These are phyloP conservation scores for Kurtzmaniella cleridarum DNA, from an alignment of 805 yeast genomes.

Conservation along the genomic window DNA sequence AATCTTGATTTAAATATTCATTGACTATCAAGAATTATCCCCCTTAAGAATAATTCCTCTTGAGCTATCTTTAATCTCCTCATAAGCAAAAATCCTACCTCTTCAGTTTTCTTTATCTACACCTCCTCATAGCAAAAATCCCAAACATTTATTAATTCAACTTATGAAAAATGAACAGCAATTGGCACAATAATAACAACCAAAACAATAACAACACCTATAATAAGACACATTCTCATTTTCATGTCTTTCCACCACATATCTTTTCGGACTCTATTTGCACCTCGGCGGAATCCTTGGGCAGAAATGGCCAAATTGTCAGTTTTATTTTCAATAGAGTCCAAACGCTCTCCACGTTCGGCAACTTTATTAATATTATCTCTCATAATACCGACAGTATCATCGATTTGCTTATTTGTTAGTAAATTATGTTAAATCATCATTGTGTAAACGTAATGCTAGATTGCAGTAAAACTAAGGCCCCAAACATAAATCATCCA, in stretches of 20 bases:
- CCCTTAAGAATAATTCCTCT: too few species aligned
- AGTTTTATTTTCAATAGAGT: conserved; percentile 87
- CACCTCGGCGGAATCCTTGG: conserved; percentile 92
- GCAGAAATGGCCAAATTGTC: conserved; percentile 90
- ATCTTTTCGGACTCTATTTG: conserved; percentile 94
- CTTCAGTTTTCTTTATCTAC: too few species aligned
- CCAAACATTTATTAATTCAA: background rate
- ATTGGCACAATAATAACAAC: conserved; percentile 90
- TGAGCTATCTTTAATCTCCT: too few species aligned
- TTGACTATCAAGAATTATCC: too few species aligned
- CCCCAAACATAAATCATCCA: background rate
- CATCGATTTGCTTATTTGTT: conserved; percentile 71
- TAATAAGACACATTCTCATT: conserved; percentile 86
- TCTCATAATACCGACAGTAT: conserved; percentile 96
- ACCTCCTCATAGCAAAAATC: too few species aligned
- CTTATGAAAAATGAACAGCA: conserved; percentile 71
- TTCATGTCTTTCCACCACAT: conserved; percentile 99
- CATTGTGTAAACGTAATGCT: background rate
- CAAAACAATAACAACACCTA: conserved; percentile 70
- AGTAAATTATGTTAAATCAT: background rate
- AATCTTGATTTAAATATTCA: too few species aligned
- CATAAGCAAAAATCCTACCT: too few species aligned
- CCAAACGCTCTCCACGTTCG: conserved; percentile 89
- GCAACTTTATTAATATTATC: conserved; percentile 95
- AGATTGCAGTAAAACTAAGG: background rate